Percentiles rank a stretch among this genome's conserved stretches.
These are phyloP conservation scores for Cryphonectria parasitica DNA, from an alignment of 2,329 filamentous ascomycete genomes.

Conservation along the genomic window DNA sequence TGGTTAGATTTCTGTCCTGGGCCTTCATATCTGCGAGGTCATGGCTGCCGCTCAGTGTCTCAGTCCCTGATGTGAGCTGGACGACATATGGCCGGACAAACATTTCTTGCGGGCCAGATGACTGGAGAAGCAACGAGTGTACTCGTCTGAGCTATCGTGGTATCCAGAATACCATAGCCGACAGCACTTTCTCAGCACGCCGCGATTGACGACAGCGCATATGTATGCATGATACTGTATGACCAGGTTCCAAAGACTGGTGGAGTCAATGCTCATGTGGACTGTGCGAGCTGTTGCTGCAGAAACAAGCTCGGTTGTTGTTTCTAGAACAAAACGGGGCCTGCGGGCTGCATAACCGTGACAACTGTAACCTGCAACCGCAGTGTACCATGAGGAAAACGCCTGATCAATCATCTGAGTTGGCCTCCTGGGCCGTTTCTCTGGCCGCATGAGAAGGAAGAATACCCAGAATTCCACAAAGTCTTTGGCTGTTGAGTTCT, in stretches of 20 bases:
- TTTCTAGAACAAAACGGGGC: slow-evolving; percentile 19
- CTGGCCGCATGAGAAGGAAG: slow-evolving; percentile 2
- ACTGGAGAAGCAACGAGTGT: not conserved
- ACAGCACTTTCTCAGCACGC: not conserved
- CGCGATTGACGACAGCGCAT: not conserved
- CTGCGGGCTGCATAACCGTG: not conserved
- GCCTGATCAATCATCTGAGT: not conserved
- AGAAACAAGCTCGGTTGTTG: slow-evolving; percentile 25
- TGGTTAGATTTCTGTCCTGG: not conserved
- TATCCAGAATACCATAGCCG: not conserved
- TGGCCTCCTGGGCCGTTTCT: not conserved
- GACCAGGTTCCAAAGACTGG: not conserved
- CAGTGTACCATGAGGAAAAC: not conserved
- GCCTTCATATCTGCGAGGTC: not conserved
- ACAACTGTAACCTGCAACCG: not conserved
- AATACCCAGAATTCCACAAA: not conserved
- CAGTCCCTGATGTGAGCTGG: not conserved
- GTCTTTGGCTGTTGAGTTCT: not conserved
- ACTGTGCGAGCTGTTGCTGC: slow-evolving; percentile 23
- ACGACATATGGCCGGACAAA: not conserved
- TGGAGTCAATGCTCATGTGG: not conserved
- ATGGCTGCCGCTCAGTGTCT: not conserved
- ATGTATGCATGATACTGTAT: not conserved
- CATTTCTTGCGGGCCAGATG: not conserved
- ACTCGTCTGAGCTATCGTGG: not conserved